Evolutionary conservation across 305 asterid species (phyloP).

Genomic region (Plantago rigida): DNA sequence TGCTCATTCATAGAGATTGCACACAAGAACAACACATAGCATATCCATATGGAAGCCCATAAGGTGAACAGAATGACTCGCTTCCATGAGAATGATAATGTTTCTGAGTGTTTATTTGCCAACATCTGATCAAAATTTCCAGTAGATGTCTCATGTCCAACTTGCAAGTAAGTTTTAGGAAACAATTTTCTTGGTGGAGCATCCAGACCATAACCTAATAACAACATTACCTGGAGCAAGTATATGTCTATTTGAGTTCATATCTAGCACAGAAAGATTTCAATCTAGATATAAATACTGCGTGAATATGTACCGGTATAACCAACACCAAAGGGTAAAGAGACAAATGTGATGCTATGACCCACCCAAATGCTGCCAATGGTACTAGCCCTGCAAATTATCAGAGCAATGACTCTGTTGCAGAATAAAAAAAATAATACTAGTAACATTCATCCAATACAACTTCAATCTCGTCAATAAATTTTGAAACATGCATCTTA

Average conservation of each 20-base stretch:
- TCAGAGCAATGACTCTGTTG: constrained; percentile 25
- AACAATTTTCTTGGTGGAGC: constrained; percentile 67
- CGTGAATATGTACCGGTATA: constrained; percentile 60
- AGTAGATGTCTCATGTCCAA: constrained; percentile 32
- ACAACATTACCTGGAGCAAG: constrained; percentile 50
- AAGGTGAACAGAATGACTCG: constrained; percentile 49
- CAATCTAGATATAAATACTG: constrained; percentile 5
- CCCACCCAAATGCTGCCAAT: constrained; percentile 95
- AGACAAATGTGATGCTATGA: constrained; percentile 75
- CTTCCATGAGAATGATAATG: constrained; percentile 39
- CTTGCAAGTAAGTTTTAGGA: constrained; percentile 33
- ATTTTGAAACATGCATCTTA: constrained; percentile 2
- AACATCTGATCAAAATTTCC: constrained; percentile 27
- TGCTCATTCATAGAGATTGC: constrained; percentile 57
- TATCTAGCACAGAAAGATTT: constrained; percentile 3
- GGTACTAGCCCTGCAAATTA: constrained; percentile 56
- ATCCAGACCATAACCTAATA: constrained; percentile 78
- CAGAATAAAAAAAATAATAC: constrained; percentile 12
- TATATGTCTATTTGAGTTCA: constrained; percentile 12
- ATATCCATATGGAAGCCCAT: constrained; percentile 68
- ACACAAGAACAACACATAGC: constrained; percentile 52
- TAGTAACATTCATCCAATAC: constrained; percentile 17
- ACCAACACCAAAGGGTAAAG: constrained; percentile 66
- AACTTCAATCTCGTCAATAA: constrained; percentile 8
- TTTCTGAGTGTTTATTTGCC: constrained; percentile 23